phyloP scores from a whole-genome alignment of 1,284 basidiomycete genomes.

The Microbotryum scabiosae region DNA sequence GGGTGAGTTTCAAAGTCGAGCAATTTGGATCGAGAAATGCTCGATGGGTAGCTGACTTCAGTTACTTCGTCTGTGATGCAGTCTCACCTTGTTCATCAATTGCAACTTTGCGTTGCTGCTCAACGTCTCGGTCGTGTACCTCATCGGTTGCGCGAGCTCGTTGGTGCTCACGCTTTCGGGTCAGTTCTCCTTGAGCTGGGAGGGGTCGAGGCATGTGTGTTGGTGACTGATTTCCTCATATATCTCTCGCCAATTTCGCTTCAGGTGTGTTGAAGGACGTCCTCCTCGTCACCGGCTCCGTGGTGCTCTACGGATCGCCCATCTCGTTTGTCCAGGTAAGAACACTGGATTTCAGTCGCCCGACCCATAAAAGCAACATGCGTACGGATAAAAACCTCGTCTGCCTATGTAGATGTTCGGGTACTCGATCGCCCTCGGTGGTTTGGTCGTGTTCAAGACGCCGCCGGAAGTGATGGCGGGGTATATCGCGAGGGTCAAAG shows the following conservation, averaged over 20 bases:
- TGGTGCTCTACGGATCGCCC: slow-evolving; percentile 42
- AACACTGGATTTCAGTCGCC: background rate
- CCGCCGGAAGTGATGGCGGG: slow-evolving; percentile 13
- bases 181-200: slow-evolving; percentile 8
- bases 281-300: slow-evolving; percentile 43
- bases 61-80: too few species aligned
- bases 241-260: slow-evolving; percentile 8
- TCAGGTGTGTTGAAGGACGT: slow-evolving; percentile 42
- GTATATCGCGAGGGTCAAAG: slow-evolving; percentile 15
- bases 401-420: slow-evolving; percentile 33
- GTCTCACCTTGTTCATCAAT: slow-evolving; percentile 42
- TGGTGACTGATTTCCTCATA: background rate
- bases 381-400: too few species aligned
- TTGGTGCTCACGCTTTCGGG: slow-evolving; percentile 43
- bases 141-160: slow-evolving; percentile 42
- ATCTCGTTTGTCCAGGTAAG: slow-evolving; percentile 35
- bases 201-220: background rate
- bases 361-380: background rate
- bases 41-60: too few species aligned
- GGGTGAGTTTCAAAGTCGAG: background rate
- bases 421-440: slow-evolving; percentile 25
- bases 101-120: slow-evolving; percentile 45
- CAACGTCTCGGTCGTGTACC: slow-evolving; percentile 44
- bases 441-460: slow-evolving; percentile 23
- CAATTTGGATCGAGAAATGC: too few species aligned